Base-by-base conservation (phyloP, 805 yeast genomes). In the Metschnikowia henanensis region DNA sequence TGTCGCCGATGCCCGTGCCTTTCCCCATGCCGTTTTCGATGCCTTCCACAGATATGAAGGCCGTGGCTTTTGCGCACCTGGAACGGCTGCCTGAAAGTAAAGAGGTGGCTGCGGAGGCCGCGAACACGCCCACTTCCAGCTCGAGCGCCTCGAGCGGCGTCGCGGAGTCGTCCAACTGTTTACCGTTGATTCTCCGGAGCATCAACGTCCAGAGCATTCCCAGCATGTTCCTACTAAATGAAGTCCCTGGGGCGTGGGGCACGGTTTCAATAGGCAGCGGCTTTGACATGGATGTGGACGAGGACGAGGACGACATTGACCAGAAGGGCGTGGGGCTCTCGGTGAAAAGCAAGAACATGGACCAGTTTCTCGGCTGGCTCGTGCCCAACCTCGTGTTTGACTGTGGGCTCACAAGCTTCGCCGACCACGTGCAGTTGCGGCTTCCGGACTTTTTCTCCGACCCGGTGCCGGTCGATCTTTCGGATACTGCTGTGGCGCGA, bases 131-230 rank as follows among this genome's bases (percentile, higher is more conserved):
- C 5, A n/a, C 35, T 0, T 34, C 41, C 19, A 35, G 26, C 15
- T 34, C 40, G 15, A 39, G 47, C 31, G 2, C 41, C 5, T 30
- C 43, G 17, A 35, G 33, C 22, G 40, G 32, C 12, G 17, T 38
- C n/a, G 51, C 65, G 2, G 74, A 70, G 41, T 63, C 75, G 0
- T 65, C 87, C 5, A 84, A 83, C 50, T 82, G 83, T 62, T 60
- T 85, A 25, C 91, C 90, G 1, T 79, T 86, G 62, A 69, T 86
- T 9, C 61, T 86, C 21, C 65, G 91, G 46, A 78, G 82, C 32
- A 76, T 84, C 46, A 83, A 87, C 16, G 68, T 83, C 0, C 68
- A 75, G 34, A 75, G 86, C 0, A 79, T 86, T 9, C 92, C 95
- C 0, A 66, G 71, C 13, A 53, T 59, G 12, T 80, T 81, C 49